phyloP scores from a whole-genome alignment of 257 asterid species.

The Gentiana dahurica region DNA sequence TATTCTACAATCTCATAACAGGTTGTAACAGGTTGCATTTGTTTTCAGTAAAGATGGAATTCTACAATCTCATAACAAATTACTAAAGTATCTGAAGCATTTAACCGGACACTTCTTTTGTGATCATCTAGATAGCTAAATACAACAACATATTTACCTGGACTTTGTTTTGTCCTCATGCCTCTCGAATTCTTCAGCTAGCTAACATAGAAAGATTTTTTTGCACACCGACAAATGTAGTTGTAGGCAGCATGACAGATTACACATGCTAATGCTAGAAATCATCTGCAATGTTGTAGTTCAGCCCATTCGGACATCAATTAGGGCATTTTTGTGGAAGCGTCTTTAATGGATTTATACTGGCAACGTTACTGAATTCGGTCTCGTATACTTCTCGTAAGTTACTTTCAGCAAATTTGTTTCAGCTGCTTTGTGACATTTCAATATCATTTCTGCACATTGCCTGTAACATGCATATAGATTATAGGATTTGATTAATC shows the following conservation, averaged over 20 bases:
- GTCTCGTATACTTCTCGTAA: conserved; percentile 51
- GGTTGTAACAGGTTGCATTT: no score
- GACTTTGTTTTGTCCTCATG: no score
- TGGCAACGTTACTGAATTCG: conserved; percentile 42
- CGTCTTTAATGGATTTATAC: conserved; percentile 44
- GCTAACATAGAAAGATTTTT: no score
- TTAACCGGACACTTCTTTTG: no score
- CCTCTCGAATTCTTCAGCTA: no score
- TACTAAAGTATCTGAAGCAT: background rate
- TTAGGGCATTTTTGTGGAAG: conserved; percentile 34
- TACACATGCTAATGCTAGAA: no score
- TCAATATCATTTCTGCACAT: conserved; percentile 72
- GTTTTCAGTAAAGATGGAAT: no score
- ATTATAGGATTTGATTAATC: background rate
- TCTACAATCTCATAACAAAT: background rate
- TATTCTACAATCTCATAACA: no score
- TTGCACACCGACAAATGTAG: no score
- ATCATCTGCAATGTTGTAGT: background rate
- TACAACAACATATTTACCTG: no score
- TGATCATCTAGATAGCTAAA: no score
- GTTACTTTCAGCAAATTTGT: conserved; percentile 49
- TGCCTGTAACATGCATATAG: conserved; percentile 30
- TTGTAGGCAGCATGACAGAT: no score
- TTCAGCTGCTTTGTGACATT: conserved; percentile 71
- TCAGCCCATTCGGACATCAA: background rate